Evolutionary conservation across 179 eudicot genomes (phyloP).

Genomic region (Nepenthes alata): DNA sequence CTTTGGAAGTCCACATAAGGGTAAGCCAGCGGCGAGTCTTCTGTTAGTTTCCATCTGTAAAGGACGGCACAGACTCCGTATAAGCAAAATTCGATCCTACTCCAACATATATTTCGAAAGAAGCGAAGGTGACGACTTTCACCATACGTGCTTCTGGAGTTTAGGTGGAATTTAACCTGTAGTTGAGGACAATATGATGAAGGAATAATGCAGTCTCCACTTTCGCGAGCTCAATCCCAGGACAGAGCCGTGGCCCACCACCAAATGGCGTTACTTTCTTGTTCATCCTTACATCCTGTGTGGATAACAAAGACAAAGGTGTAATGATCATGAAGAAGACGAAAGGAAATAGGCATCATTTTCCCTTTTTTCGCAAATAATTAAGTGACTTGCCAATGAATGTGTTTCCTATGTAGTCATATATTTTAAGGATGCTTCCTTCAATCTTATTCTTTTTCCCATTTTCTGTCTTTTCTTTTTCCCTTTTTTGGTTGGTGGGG

Average conservation of each 20-base stretch:
- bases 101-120: background rate
- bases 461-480: no score
- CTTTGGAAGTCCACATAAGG: conserved; percentile 42
- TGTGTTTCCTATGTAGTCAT: background rate
- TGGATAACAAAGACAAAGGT: no score
- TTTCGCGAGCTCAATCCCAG: conserved; percentile 40
- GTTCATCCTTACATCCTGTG: conserved; percentile 6
- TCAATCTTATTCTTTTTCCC: background rate
- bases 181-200: conserved; percentile 43
- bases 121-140: background rate
- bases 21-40: conserved; percentile 28
- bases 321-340: no score
- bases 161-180: conserved; percentile 16
- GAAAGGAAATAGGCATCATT: no score
- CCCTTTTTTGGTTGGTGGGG: no score
- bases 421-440: conserved; percentile 17
- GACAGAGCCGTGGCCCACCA: conserved; percentile 42
- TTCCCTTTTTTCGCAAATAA: no score
- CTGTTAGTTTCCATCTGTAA: conserved; percentile 34
- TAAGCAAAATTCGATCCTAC: no score
- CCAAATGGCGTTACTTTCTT: conserved; percentile 40
- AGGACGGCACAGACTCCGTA: background rate
- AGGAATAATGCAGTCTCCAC: conserved; percentile 36
- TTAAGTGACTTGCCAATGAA: background rate
- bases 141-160: no score